phyloP scores from a whole-genome alignment of 2,329 filamentous ascomycete species.

The Phyllosticta capitalensis region DNA sequence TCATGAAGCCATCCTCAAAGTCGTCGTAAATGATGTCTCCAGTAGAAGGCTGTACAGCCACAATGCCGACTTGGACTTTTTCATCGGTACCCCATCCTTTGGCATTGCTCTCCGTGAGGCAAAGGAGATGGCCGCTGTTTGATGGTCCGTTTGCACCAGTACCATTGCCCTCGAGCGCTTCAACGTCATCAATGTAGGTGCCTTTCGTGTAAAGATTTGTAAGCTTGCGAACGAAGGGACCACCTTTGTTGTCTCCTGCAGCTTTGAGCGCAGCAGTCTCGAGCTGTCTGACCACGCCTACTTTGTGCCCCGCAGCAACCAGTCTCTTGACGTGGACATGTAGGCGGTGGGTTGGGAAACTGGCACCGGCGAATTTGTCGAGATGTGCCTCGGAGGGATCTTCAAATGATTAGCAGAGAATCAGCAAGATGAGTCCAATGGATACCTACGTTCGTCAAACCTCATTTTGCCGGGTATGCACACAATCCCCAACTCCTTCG shows the following conservation, averaged over 20 bases:
- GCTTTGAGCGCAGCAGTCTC: constrained; percentile 96
- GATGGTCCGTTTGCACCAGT: constrained; percentile 43
- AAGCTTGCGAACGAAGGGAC: constrained; percentile 83
- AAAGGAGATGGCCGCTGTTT: constrained; percentile 71
- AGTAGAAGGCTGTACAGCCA: constrained; percentile 91
- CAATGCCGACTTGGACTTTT: constrained; percentile 80
- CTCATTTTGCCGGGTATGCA: constrained; percentile 93
- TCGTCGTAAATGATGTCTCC: constrained; percentile 93
- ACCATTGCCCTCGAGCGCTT: constrained; percentile 55
- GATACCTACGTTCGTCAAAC: constrained; percentile 64
- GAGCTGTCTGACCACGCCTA: constrained; percentile 86
- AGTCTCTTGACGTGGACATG: constrained; percentile 91
- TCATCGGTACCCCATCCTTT: constrained; percentile 82
- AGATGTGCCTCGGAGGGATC: constrained; percentile 84
- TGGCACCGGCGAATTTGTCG: constrained; percentile 86
- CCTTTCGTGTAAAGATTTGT: constrained; percentile 98
- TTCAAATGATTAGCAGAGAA: constrained; percentile 25
- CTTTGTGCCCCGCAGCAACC: constrained; percentile 86
- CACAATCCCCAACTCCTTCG: constrained; percentile 85
- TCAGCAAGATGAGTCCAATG: constrained; percentile 17
- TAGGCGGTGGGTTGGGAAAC: constrained; percentile 83
- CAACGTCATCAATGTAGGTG: constrained; percentile 90
- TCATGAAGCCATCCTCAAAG: constrained; percentile 97
- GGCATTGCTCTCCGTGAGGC: constrained; percentile 74
- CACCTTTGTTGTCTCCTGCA: constrained; percentile 85